A percentile compares a stretch with the other conserved stretches of the same genome.
Conservation (phyloP, 345 rosid genomes). For the Mercurialis annua region DNA sequence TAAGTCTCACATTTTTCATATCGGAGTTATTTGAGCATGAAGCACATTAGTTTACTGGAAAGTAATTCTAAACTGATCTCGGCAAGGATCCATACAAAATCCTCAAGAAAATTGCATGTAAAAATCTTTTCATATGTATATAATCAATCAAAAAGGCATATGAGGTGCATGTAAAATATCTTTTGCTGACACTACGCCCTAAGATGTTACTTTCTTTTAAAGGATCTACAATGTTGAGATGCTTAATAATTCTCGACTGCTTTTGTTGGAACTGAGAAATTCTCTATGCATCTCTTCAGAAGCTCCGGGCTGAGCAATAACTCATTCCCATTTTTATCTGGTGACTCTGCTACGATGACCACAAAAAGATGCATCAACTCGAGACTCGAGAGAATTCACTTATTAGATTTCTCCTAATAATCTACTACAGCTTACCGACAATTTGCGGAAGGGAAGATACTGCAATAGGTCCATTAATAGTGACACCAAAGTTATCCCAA, state of each 20-base stretch:
- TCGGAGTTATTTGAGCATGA: too few species aligned
- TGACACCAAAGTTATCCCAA: constrained; percentile 87
- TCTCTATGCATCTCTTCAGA: constrained; percentile 54
- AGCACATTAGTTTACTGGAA: too few species aligned
- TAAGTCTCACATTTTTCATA: too few species aligned
- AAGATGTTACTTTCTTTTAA: constrained; percentile 79
- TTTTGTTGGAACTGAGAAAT: constrained; percentile 53
- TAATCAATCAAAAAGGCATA: background rate
- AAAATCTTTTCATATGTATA: background rate
- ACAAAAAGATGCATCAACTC: constrained; percentile 5
- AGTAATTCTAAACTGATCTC: too few species aligned
- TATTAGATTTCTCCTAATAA: background rate
- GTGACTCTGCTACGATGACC: constrained; percentile 44
- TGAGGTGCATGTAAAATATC: too few species aligned
- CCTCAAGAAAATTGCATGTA: background rate
- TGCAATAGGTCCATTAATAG: constrained; percentile 69
- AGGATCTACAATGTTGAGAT: constrained; percentile 86
- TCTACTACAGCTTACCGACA: constrained; percentile 46
- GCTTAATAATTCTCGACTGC: constrained; percentile 61
- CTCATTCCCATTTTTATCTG: constrained; percentile 54
- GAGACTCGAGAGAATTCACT: background rate
- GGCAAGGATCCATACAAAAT: too few species aligned
- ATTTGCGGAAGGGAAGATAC: constrained; percentile 61
- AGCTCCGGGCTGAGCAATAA: constrained; percentile 61
- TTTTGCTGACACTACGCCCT: constrained; percentile 97